Conservation (phyloP, 352 stramenopile species). For the Porosira glacialis region DNA sequence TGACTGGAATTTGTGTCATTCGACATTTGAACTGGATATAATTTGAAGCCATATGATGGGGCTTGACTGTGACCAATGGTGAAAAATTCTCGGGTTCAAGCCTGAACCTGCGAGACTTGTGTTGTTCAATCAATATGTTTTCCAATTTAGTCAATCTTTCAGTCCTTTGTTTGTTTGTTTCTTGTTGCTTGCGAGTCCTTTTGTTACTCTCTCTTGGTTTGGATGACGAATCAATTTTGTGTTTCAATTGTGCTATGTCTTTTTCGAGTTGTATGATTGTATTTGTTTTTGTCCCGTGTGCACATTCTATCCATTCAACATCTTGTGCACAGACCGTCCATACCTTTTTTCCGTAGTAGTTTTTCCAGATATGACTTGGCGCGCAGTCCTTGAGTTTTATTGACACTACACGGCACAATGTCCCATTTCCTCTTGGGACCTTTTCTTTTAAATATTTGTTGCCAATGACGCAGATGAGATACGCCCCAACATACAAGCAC, state of each 20-base stretch:
- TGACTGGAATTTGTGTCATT: slow-evolving; percentile 18
- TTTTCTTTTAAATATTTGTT: slow-evolving; percentile 20
- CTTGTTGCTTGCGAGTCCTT: too few species aligned
- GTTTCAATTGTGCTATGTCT: neutral
- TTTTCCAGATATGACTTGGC: slow-evolving; percentile 15
- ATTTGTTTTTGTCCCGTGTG: neutral
- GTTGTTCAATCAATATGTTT: neutral
- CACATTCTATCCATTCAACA: slow-evolving; percentile 35
- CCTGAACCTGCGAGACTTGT: neutral
- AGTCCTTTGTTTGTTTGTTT: too few species aligned
- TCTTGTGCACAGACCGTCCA: slow-evolving; percentile 22
- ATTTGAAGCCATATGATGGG: neutral
- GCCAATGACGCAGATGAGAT: slow-evolving; percentile 12
- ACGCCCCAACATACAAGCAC: slow-evolving; percentile 15
- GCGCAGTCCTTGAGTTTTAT: slow-evolving; percentile 28
- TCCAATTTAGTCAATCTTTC: neutral
- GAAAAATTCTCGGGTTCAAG: neutral
- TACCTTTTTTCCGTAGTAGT: slow-evolving; percentile 38
- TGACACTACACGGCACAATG: slow-evolving; percentile 7
- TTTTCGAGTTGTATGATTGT: neutral
- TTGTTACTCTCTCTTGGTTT: neutral
- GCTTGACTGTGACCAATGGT: neutral
- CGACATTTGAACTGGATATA: neutral
- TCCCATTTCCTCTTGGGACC: slow-evolving; percentile 37
- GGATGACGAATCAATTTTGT: neutral